These are phyloP conservation scores for Alternaria viburni DNA, from an alignment of 2,329 filamentous ascomycete species.

Conservation along the genomic window DNA sequence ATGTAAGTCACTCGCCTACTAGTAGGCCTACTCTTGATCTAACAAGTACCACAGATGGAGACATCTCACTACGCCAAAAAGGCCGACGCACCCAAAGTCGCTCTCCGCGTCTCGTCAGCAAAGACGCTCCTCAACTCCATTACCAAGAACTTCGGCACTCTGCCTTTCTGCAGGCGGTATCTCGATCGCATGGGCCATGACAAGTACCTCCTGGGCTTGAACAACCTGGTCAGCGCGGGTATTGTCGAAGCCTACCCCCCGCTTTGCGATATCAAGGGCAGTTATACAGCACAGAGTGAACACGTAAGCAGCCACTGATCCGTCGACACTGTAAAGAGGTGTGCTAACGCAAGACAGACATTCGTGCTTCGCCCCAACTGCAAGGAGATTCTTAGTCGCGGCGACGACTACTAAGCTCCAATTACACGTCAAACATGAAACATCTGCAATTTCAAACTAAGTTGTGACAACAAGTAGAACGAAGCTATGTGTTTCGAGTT, in stretches of 20 bases:
- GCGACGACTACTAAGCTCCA: conserved; percentile 74
- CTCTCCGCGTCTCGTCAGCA: conserved; percentile 79
- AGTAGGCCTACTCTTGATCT: not conserved
- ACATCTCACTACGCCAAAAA: conserved; percentile 85
- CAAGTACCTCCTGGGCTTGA: conserved; percentile 89
- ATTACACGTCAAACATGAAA: not conserved
- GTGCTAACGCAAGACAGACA: conserved; percentile 35
- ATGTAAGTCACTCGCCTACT: conserved; percentile 58
- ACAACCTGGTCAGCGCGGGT: conserved; percentile 80
- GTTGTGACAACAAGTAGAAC: not conserved
- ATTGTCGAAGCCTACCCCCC: conserved; percentile 92
- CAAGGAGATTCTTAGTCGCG: conserved; percentile 86
- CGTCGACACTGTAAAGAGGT: not conserved
- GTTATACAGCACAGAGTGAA: conserved; percentile 92
- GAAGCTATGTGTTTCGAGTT: not conserved
- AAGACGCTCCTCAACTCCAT: conserved; percentile 87
- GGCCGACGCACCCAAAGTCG: conserved; percentile 74
- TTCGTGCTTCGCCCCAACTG: conserved; percentile 56
- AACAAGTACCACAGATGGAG: conserved; percentile 63
- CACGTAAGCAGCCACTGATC: conserved; percentile 68
- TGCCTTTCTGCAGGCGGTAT: conserved; percentile 90
- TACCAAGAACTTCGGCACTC: conserved; percentile 93
- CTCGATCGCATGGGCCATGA: conserved; percentile 92
- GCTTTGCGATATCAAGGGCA: conserved; percentile 89
- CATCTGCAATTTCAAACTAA: not conserved